phyloP scores from a whole-genome alignment of 2,329 filamentous ascomycete species.

The Monosporascus sp. region DNA sequence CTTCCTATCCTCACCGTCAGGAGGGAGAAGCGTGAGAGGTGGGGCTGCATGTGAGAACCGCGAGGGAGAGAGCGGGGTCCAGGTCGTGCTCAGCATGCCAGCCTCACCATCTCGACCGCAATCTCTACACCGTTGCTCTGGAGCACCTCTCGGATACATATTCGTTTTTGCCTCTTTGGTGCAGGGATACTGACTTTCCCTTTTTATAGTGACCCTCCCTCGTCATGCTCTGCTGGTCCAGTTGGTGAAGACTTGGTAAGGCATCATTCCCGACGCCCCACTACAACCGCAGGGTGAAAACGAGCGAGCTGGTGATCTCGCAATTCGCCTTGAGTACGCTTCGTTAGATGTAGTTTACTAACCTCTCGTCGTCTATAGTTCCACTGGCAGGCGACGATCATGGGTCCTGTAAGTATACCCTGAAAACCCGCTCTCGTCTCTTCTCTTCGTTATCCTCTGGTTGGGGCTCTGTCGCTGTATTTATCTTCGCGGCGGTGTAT shows the following conservation, averaged over 20 bases:
- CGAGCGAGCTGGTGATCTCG: slow-evolving; percentile 7
- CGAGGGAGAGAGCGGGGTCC: not conserved
- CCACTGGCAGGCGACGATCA: slow-evolving; percentile 99
- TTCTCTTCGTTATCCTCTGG: too few relatives aligned
- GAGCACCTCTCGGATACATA: not conserved
- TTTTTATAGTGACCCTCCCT: slow-evolving; percentile 79
- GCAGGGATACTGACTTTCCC: slow-evolving; percentile 24
- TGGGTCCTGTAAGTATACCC: slow-evolving; percentile 81
- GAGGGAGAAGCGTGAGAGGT: slow-evolving; percentile 17
- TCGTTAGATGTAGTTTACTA: slow-evolving; percentile 18
- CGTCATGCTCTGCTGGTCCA: slow-evolving; percentile 95
- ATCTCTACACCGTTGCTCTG: not conserved
- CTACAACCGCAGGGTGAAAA: slow-evolving; percentile 19
- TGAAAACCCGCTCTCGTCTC: not conserved
- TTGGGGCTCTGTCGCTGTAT: too few relatives aligned
- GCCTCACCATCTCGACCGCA: not conserved
- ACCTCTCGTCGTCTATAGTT: slow-evolving; percentile 56
- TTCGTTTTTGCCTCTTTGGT: not conserved
- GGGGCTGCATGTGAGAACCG: not conserved
- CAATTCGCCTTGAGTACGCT: not conserved
- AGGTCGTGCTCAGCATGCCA: not conserved
- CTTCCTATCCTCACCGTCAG: slow-evolving; percentile 17
- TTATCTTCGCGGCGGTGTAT: too few relatives aligned
- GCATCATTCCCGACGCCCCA: slow-evolving; percentile 33
- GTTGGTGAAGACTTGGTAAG: slow-evolving; percentile 94